Evolutionary conservation across 2,329 filamentous ascomycete species (phyloP).

Genomic region (Tolypocladium amazonense): DNA sequence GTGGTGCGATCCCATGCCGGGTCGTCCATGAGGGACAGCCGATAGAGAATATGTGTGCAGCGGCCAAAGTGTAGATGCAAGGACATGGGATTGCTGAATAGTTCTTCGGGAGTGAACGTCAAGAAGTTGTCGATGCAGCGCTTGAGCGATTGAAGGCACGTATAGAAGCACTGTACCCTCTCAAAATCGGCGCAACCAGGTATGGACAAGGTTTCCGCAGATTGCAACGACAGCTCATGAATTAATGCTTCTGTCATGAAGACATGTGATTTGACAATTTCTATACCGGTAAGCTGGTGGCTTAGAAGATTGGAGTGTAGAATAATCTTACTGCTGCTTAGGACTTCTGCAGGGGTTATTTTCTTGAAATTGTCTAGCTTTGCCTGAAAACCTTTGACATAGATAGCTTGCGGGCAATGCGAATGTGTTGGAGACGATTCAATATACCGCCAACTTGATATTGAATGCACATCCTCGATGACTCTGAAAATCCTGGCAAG

Average conservation of each 20-base stretch:
- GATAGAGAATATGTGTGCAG: constrained; percentile 16
- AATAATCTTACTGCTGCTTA: not conserved
- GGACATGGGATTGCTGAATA: constrained; percentile 17
- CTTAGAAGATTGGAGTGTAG: not conserved
- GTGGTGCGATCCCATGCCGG: constrained; percentile 25
- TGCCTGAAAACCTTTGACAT: not conserved
- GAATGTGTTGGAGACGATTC: not conserved
- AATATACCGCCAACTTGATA: not conserved
- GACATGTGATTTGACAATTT: not conserved
- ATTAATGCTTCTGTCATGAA: not conserved
- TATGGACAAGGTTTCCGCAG: not conserved
- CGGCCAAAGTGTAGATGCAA: constrained; percentile 20
- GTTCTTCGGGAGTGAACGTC: constrained; percentile 8
- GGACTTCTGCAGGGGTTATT: not conserved
- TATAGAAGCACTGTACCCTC: constrained; percentile 8
- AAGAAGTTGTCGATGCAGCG: constrained; percentile 20
- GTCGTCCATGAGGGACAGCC: constrained; percentile 20
- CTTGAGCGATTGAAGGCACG: constrained; percentile 16
- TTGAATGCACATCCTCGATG: not conserved
- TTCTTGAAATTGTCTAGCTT: not conserved
- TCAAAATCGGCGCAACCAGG: not conserved
- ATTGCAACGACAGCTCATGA: not conserved
- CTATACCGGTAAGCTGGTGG: not conserved
- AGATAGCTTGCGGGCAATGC: not conserved
- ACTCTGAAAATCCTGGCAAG: constrained; percentile 14